These are phyloP conservation scores for Paraphoma chrysanthemicola DNA, from an alignment of 2,329 filamentous ascomycete species.

Conservation along the genomic window DNA sequence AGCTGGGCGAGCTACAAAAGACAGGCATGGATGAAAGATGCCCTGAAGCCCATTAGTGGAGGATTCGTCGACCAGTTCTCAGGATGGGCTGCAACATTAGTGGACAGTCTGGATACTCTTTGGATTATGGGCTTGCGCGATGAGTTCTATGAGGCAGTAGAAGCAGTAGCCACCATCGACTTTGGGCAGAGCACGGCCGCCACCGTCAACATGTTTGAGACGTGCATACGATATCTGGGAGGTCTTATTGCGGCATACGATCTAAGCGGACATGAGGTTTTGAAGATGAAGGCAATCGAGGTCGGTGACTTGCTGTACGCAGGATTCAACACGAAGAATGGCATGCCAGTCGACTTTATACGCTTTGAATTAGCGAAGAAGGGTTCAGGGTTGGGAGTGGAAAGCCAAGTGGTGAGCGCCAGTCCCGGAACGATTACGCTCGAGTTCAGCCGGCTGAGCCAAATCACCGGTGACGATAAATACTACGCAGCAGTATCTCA, in stretches of 20 bases:
- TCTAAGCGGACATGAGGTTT: slow-evolving; percentile 74
- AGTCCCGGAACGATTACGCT: slow-evolving; percentile 73
- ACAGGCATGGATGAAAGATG: slow-evolving; percentile 70
- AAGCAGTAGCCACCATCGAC: slow-evolving; percentile 75
- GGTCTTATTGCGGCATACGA: slow-evolving; percentile 87
- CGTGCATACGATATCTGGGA: slow-evolving; percentile 87
- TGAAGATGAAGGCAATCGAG: slow-evolving; percentile 79
- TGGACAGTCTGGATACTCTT: slow-evolving; percentile 74
- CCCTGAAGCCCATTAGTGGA: slow-evolving; percentile 65
- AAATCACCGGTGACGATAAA: slow-evolving; percentile 79
- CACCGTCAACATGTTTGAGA: slow-evolving; percentile 91
- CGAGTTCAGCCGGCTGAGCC: slow-evolving; percentile 88
- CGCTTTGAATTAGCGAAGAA: slow-evolving; percentile 44
- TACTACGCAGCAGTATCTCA: slow-evolving; percentile 92
- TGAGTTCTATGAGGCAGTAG: slow-evolving; percentile 80
- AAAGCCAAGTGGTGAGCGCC: slow-evolving; percentile 38
- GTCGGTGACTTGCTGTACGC: slow-evolving; percentile 80
- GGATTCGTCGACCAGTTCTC: slow-evolving; percentile 64
- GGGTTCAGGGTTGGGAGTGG: slow-evolving; percentile 66
- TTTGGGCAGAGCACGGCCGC: slow-evolving; percentile 74
- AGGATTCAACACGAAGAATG: slow-evolving; percentile 88
- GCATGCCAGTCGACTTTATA: slow-evolving; percentile 75
- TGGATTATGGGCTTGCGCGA: slow-evolving; percentile 84
- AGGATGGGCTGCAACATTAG: slow-evolving; percentile 72
- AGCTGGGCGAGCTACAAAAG: slow-evolving; percentile 66